A percentile compares a stretch with the other conserved stretches of the same genome.
These are phyloP conservation scores for Moricandia arvensis DNA, from an alignment of 345 rosid genomes.

Conservation along the genomic window DNA sequence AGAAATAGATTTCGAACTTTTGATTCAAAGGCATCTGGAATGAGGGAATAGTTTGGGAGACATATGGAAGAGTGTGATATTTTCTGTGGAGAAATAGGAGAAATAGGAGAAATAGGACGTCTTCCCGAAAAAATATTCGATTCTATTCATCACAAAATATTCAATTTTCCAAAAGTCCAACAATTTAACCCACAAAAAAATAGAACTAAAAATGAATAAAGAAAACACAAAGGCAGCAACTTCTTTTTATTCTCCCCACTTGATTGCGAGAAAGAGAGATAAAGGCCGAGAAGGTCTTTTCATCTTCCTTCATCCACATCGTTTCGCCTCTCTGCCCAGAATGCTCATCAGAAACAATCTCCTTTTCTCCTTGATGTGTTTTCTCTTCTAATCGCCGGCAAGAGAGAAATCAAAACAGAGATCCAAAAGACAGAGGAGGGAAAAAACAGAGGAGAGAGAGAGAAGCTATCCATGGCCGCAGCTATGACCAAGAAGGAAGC, in stretches of 20 bases:
- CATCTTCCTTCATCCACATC: constrained; percentile 28
- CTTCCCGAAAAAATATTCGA: no score
- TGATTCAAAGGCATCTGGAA: no score
- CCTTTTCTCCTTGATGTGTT: constrained; percentile 34
- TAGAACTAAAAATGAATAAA: neutral
- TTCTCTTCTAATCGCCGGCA: constrained; percentile 36
- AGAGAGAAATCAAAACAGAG: neutral
- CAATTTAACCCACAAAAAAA: no score
- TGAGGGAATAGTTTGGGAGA: no score
- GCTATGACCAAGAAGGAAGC: constrained; percentile 53
- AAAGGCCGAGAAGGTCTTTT: constrained; percentile 34
- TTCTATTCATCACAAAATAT: no score
- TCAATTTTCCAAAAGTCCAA: no score
- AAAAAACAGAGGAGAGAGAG: neutral
- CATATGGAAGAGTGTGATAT: no score
- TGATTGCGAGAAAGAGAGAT: no score
- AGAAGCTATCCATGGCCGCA: constrained; percentile 26
- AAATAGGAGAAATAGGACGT: no score
- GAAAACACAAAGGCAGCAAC: constrained; percentile 16
- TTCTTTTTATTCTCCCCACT: constrained; percentile 33
- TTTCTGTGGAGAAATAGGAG: no score
- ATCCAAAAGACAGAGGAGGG: neutral
- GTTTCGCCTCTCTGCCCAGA: neutral
- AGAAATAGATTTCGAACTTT: no score
- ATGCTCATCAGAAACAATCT: constrained; percentile 35